Evolutionary conservation across 148 eudicot genomes (phyloP).

Genomic region (Heliamphora exappendiculata): DNA sequence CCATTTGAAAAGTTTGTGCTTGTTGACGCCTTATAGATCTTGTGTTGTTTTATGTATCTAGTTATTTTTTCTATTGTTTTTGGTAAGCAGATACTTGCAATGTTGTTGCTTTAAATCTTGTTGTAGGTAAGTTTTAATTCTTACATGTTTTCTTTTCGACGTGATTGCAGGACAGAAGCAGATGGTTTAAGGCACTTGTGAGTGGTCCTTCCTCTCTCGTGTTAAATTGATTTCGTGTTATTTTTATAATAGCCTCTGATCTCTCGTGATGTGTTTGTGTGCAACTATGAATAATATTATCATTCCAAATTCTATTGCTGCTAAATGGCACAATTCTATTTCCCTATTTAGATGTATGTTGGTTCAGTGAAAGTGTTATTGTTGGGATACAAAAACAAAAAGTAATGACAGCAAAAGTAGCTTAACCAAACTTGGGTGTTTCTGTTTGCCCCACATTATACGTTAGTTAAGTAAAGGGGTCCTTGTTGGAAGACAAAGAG

Average conservation of each 20-base stretch:
- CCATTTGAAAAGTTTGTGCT: neutral
- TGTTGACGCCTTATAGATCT: neutral
- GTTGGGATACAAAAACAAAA: too few relatives aligned
- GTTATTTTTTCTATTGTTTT: neutral
- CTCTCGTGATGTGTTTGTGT: too few relatives aligned
- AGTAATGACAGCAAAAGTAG: too few relatives aligned
- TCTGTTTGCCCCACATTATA: too few relatives aligned
- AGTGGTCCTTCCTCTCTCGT: constrained; percentile 25
- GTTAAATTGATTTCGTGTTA: neutral
- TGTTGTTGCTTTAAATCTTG: neutral
- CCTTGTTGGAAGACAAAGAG: too few relatives aligned
- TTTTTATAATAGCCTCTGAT: neutral
- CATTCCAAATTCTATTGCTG: too few relatives aligned
- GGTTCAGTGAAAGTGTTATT: too few relatives aligned
- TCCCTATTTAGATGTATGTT: too few relatives aligned
- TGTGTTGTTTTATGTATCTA: neutral
- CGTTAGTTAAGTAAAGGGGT: too few relatives aligned
- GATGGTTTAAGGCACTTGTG: constrained; percentile 43
- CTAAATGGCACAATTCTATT: too few relatives aligned
- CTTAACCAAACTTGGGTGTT: too few relatives aligned
- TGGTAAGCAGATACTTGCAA: neutral
- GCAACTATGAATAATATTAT: too few relatives aligned
- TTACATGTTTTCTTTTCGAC: constrained; percentile 9
- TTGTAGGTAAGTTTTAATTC: neutral
- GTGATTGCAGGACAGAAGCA: constrained; percentile 37